Evolutionary conservation across 768 basidiomycete species (phyloP), one percentile per base, ranked within the genome.

Genomic region (Tulasnella sp.): DNA sequence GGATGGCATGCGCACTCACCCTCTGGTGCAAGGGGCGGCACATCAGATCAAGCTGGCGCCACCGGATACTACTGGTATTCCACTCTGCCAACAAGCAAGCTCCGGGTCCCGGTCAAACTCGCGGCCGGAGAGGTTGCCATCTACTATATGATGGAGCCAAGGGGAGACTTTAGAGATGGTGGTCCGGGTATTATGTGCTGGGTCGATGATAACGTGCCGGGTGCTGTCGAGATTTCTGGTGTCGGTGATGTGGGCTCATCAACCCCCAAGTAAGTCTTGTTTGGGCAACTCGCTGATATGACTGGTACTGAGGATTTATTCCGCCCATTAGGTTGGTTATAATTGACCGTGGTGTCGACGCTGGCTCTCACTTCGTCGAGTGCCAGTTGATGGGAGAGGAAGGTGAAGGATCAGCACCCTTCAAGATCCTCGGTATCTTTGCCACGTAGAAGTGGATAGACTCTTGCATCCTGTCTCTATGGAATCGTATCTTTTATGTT

Each of bases 161-260:
- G 86, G 70, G 80, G 80, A 34, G 82, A 84, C 22, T 69, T 42
- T 25, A 68, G 67, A 42, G 85, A 89, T 42, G 90, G 88, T 6
- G 85, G 81, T 6, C 78, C 79, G 54, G 80, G 88, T 77, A 85
- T 96, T 3, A 89, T 93, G 80, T 99, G 97, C 82, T 99, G 97
- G 97, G 97, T 99, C 39, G 97, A 99, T 82, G 96, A 99, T 82
- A 99, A 99, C 81, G 88, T 90, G 78, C 83, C 80, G 0, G 97
- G 97, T 5, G 91, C 89, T 37, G 89, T 88, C 77, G 86, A 90
- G 54, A 86, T 98, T 76, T 89, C 90, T 82, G 96, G 98, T 81
- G 89, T 89, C 1, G 93, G 86, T 3, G 89, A 91, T 76, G 84
- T 90, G 7, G 85, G 83, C 3, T 89, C 89, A 75, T 83, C 89